These are phyloP conservation scores for Hyphodiscus sp. DNA, from an alignment of 2,329 filamentous ascomycete species.

Conservation along the genomic window DNA sequence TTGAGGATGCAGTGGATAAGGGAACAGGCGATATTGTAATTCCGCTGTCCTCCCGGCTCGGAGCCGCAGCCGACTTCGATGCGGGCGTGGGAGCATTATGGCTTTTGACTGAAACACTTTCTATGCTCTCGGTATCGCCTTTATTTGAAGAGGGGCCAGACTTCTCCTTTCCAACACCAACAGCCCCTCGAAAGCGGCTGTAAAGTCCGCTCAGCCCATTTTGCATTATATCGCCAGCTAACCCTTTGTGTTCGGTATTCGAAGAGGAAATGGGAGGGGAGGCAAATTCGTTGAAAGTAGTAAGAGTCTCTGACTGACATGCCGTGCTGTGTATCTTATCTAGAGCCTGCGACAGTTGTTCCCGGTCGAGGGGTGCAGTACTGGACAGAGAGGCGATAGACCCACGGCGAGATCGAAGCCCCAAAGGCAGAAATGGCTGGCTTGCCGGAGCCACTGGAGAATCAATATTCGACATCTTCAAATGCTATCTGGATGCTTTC, in stretches of 20 bases:
- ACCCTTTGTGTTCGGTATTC: slow-evolving; percentile 59
- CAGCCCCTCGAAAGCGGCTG: slow-evolving; percentile 73
- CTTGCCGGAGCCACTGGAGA: slow-evolving; percentile 20
- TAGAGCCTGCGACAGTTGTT: slow-evolving; percentile 69
- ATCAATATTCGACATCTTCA: slow-evolving; percentile 26
- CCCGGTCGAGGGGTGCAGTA: slow-evolving; percentile 55
- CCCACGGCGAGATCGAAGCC: slow-evolving; percentile 32
- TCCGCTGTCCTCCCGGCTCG: slow-evolving; percentile 34
- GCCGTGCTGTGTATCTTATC: slow-evolving; percentile 85
- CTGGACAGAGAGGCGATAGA: slow-evolving; percentile 43
- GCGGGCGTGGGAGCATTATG: slow-evolving; percentile 35
- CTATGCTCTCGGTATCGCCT: slow-evolving; percentile 38
- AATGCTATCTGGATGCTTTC: neutral
- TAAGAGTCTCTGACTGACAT: slow-evolving; percentile 77
- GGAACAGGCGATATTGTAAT: slow-evolving; percentile 32
- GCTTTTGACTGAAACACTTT: slow-evolving; percentile 38
- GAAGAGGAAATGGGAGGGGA: slow-evolving; percentile 55
- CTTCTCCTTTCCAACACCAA: slow-evolving; percentile 61
- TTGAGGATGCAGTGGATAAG: slow-evolving; percentile 26
- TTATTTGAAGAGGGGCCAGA: slow-evolving; percentile 25
- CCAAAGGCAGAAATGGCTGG: slow-evolving; percentile 18
- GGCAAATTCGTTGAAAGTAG: slow-evolving; percentile 90
- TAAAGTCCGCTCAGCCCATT: slow-evolving; percentile 87
- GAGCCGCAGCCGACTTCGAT: slow-evolving; percentile 37
- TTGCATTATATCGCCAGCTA: slow-evolving; percentile 69